A percentile compares a stretch with the other conserved stretches of the same genome.
phyloP scores from a whole-genome alignment of 2,329 filamentous ascomycete genomes.

The Ophiostoma angusticollis region DNA sequence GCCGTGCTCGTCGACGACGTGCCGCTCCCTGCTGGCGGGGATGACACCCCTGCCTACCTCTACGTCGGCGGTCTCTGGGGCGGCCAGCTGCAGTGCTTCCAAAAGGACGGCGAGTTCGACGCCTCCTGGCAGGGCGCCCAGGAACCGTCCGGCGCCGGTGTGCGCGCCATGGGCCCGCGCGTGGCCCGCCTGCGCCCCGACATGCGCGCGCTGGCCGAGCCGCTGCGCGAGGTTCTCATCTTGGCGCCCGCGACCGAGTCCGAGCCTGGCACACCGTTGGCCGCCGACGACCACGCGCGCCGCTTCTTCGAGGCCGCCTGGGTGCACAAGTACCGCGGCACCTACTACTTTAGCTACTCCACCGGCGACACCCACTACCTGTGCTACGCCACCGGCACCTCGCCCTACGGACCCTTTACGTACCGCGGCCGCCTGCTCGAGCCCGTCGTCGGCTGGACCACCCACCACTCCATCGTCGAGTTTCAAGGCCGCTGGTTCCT shows the following conservation, averaged over 20 bases:
- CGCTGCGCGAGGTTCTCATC: conserved; percentile 49
- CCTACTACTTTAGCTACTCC: conserved; percentile 67
- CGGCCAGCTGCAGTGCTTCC: conserved; percentile 68
- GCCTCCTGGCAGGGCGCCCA: conserved; percentile 38
- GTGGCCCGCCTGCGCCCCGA: conserved; percentile 51
- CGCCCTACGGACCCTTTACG: conserved; percentile 58
- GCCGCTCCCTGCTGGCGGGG: conserved; percentile 46
- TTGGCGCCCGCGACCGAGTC: conserved; percentile 48
- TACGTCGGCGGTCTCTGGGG: conserved; percentile 77
- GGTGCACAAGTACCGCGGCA: conserved; percentile 59
- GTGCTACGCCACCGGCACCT: conserved; percentile 53
- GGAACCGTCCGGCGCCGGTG: conserved; percentile 45
- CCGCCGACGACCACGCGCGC: conserved; percentile 56
- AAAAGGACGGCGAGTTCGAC: conserved; percentile 41
- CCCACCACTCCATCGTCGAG: conserved; percentile 67
- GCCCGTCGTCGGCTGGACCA: conserved; percentile 70
- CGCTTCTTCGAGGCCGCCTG: conserved; percentile 73
- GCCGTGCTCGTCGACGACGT: conserved; percentile 61
- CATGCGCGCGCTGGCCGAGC: conserved; percentile 48
- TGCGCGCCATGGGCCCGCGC: conserved; percentile 49
- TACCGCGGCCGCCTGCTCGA: conserved; percentile 60
- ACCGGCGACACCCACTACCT: conserved; percentile 68
- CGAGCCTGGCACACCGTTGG: conserved; percentile 45
- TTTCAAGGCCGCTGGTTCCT: conserved; percentile 60
- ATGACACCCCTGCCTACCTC: conserved; percentile 32